Evolutionary conservation across 805 yeast genomes (phyloP), one percentile per base, ranked within the genome.

Genomic region (Nakazawaea holstii): DNA sequence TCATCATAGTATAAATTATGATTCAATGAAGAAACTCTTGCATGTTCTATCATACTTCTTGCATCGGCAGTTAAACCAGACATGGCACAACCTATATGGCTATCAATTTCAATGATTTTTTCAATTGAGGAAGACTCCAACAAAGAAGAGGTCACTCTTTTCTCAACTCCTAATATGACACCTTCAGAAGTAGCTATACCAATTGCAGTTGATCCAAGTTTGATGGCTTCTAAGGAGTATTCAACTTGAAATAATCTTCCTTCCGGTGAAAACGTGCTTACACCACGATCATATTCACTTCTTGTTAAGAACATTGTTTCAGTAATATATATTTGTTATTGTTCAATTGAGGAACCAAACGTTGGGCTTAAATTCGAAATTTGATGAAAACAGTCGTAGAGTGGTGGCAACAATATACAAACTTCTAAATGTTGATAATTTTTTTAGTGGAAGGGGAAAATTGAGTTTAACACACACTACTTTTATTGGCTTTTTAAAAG

Each of bases 251-350:
- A 94, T 52, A 94, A 73, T 64, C 99, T 86, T 26, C 99, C 99
- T 66, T 95, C 99, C 26, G 99, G 99, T 1, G 98, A 91, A 67
- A 95, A 94, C 8, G 99, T 95, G 61, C 95, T 86, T 43, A 94
- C 99, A 53, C 99, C 99, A 67, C 99, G 86, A 65, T 94, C 99
- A 67, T 94, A 94, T 74, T 94, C 99, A 70, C 96, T 87, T 83
- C 99, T 86, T n/a, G 99, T 94, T 56, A 94, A 78, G 70, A 94
- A 94, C 99, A 94, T 94, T 20, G 24, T 20, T 20, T 20, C 5
- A 20, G 3, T 20, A 5, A 20, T 20, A 20, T 20, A 20, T 20
- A 3, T 20, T 20, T 20, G 24, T 20, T 20, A 5, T 20, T 20
- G 5, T 20, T 20, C 24, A 20, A 20, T 20, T 20, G 24, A 20